Conservation (phyloP, 352 stramenopile species). For the Phytophthora megakarya region DNA sequence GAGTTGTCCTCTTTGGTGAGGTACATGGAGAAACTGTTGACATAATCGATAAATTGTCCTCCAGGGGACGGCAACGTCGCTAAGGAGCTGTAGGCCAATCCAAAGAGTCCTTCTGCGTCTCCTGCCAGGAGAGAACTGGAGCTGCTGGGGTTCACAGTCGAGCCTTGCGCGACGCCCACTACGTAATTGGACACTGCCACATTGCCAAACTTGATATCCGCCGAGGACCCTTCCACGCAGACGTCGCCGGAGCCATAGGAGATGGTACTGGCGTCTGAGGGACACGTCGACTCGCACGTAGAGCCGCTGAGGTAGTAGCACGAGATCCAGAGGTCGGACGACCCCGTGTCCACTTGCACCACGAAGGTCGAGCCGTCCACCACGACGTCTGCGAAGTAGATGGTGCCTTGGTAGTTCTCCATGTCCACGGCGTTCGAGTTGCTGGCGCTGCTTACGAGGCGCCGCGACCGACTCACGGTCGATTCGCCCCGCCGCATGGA, state of each 20-base stretch:
- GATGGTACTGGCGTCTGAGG: constrained; percentile 44
- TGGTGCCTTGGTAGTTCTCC: constrained; percentile 61
- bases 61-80: constrained; percentile 50
- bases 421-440: constrained; percentile 45
- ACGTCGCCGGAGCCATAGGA: constrained; percentile 69
- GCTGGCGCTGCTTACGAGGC: constrained; percentile 34
- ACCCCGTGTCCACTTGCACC: constrained; percentile 77
- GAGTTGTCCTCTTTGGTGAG: constrained; percentile 47
- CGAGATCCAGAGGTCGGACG: constrained; percentile 78
- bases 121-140: constrained; percentile 46
- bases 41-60: constrained; percentile 61
- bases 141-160: constrained; percentile 50
- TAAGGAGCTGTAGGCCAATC: constrained; percentile 60
- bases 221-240: constrained; percentile 54
- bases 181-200: constrained; percentile 53
- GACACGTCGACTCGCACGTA: constrained; percentile 54
- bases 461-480: constrained; percentile 25
- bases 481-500: constrained; percentile 21
- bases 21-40: constrained; percentile 77
- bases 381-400: constrained; percentile 68
- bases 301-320: constrained; percentile 55
- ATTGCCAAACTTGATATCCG: constrained; percentile 51
- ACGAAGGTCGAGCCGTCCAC: constrained; percentile 49
- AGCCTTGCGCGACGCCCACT: constrained; percentile 57
- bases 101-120: constrained; percentile 64